These are phyloP conservation scores for Gleditsia sinensis DNA, from an alignment of 306 rosid genomes.

Conservation along the genomic window DNA sequence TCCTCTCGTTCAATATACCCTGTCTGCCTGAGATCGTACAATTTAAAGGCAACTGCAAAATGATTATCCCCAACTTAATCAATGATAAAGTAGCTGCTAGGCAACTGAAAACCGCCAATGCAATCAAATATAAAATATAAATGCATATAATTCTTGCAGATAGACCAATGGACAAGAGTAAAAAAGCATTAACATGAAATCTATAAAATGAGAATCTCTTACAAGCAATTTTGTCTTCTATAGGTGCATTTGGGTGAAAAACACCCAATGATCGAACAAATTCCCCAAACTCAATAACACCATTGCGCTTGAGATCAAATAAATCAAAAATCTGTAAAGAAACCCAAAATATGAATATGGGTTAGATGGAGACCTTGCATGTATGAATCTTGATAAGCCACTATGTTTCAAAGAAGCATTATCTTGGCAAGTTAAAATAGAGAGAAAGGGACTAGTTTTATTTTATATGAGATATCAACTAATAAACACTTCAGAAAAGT, in stretches of 20 bases:
- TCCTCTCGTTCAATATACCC: constrained; percentile 84
- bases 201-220: constrained; percentile 27
- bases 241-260: constrained; percentile 76
- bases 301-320: constrained; percentile 78
- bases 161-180: constrained; percentile 11
- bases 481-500: neutral
- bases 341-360: constrained; percentile 10
- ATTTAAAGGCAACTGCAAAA: constrained; percentile 84
- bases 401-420: neutral
- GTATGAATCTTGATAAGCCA: neutral
- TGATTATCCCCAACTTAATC: constrained; percentile 32
- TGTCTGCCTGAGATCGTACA: constrained; percentile 81
- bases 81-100: constrained; percentile 7
- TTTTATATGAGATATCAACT: neutral
- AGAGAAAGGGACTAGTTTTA: neutral
- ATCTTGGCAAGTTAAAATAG: neutral
- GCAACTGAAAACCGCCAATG: neutral
- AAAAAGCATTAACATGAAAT: neutral
- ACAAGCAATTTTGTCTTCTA: constrained; percentile 76
- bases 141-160: constrained; percentile 1
- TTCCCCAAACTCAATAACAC: constrained; percentile 85
- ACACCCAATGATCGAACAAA: constrained; percentile 80
- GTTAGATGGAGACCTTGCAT: neutral
- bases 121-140: neutral
- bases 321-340: constrained; percentile 68